Evolutionary conservation across 1,284 basidiomycete genomes (phyloP), one percentile per base, ranked within the genome.

Genomic region (Ustilago trichophora): DNA sequence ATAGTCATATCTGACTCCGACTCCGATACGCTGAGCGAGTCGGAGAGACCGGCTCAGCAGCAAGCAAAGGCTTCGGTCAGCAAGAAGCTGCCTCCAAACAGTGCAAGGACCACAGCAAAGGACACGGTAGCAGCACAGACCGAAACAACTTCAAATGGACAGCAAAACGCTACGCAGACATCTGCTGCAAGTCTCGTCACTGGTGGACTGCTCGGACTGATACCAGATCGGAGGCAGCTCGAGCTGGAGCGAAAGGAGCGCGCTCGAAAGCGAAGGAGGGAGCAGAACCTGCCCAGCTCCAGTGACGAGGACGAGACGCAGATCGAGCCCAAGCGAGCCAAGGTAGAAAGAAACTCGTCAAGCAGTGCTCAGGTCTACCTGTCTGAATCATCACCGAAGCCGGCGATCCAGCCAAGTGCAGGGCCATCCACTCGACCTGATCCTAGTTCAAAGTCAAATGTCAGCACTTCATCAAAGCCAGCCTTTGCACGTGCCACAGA

Each of bases 241-340:
- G 78, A 80, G 46, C 41, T 43, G 4, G 78, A 76, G 47, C 32
- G 78, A 5, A 59, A 62, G 22, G 58, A 70, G 16, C 51, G 78
- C 9, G 68, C 49, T 7, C 53, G 56, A 9, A 69, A 71, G 37
- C 51, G 74, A 10, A 50, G 63, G 22, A 44, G 67, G 27, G 59
- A 66, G 34, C 52, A 63, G 36, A 60, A 64, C 12, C 21, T 66
- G 7, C 44, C 46, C 0, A 59, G 48, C 21, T 53, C 51, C 0
- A 54, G 53, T 22, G 54, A 58, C 15, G 47, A 56, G 2, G 69
- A 62, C 3, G 57, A 53, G 21, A 21, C 38, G 2, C 24, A 53
- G n/a, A n/a, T 32, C 25, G 37, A 45, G 19, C 24, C 26, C 4
- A 57, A 65, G 36, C 43, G 37, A 3, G 19, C 11, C 32, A 58